Percentiles rank a stretch among this genome's conserved stretches.
These are phyloP conservation scores for Pichia eremophila DNA, from an alignment of 805 yeast species.

Conservation along the genomic window DNA sequence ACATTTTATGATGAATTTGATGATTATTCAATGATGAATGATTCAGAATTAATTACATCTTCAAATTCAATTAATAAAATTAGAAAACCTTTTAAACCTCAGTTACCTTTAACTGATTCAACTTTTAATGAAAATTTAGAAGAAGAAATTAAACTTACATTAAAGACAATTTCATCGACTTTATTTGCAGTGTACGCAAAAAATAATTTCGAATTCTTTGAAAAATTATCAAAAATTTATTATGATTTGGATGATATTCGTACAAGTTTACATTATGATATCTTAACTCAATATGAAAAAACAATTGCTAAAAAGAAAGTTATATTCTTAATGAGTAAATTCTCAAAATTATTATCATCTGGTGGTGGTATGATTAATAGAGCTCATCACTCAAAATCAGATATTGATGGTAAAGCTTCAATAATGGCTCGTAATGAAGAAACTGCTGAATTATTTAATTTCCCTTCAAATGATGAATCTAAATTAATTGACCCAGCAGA, in stretches of 20 bases:
- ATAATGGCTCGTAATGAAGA: conserved; percentile 53
- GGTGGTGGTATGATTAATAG: conserved; percentile 28
- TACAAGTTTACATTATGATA: conserved; percentile 38
- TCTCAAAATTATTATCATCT: conserved; percentile 50
- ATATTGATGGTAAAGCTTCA: conserved; percentile 49
- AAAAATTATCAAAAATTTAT: conserved; percentile 44
- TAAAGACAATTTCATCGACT: conserved; percentile 51
- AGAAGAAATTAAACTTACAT: conserved; percentile 49
- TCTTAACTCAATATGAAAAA: conserved; percentile 47
- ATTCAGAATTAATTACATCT: conserved; percentile 3
- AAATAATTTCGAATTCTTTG: conserved; percentile 57
- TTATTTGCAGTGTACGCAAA: conserved; percentile 62
- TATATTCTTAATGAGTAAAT: conserved; percentile 43
- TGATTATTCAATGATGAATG: conserved; percentile 26
- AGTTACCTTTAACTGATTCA: conserved; percentile 41
- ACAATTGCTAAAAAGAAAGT: conserved; percentile 40
- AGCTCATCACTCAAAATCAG: conserved; percentile 16
- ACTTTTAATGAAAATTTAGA: conserved; percentile 35
- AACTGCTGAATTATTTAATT: conserved; percentile 45
- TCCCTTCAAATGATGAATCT: conserved; percentile 10
- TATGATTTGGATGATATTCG: conserved; percentile 50
- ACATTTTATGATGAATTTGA: conserved; percentile 9
- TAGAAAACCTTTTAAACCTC: conserved; percentile 31
- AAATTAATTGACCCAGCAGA: conserved; percentile 37
- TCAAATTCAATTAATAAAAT: neutral